Evolutionary conservation across 345 rosid species (phyloP), one percentile per base, ranked within the genome.

Genomic region (Camelina laxa): DNA sequence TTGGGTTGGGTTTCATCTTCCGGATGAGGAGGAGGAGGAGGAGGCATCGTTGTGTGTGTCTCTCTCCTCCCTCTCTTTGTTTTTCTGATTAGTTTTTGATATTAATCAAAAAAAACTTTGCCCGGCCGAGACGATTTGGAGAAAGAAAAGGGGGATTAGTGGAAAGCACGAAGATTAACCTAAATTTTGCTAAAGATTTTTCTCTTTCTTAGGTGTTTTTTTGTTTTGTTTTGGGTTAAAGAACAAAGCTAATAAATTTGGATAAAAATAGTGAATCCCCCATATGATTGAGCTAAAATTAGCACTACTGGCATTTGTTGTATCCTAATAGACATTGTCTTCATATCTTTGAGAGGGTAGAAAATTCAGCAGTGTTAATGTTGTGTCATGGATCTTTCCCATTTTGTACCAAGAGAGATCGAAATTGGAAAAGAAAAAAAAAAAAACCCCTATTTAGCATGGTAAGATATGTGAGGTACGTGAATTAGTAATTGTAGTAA

Each of bases 21-120:
- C 17, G 67, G 75, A 69, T 72, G 82, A 79, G 82, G 64, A 79
- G 79, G 71, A 27, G 24, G 24, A 68, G 79, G 82, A 79, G 82
- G 64, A 79, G 82, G 71, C 82, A 79, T 79, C 22, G 39, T 54
- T 4, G 50, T 39, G 20, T 6, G 50, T 39, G 16, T 60, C 55
- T 31, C 36, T 53, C 68, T 60, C 72, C 55, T 44, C 65, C 24
- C 9, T 8, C 36, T 33, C 36, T 24, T 48, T n/a, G 5, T 13
- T 35, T 15, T 50, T n/a, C 1, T 38, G 27, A 24, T 38, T 64
- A 38, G 14, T 20, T 9, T 9, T 56, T 20, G 57, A 66, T 51
- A 42, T 24, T 72, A 31, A 58, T 58, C 44, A 65, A 38, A 3
- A 27, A 27, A 27, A 27, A 27, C n/a, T 27, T 27, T 27, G 5